These are phyloP conservation scores for Saturnispora gosingensis DNA, from an alignment of 805 yeast species.

Conservation along the genomic window DNA sequence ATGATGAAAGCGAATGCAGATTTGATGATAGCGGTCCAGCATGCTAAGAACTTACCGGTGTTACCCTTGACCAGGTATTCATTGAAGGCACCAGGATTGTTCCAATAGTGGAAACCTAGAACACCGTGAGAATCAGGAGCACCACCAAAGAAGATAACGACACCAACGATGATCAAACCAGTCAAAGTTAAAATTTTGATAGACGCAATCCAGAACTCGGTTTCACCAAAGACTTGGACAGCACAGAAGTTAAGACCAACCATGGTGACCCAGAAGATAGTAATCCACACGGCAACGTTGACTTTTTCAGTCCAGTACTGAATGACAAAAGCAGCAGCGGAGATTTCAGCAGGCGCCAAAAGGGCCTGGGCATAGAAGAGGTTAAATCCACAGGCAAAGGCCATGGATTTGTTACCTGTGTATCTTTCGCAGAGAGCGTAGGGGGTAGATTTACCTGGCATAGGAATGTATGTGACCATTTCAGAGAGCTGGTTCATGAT, in stretches of 20 bases:
- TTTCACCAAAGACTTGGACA: constrained; percentile 41
- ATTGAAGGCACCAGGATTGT: constrained; percentile 36
- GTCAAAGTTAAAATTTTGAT: constrained; percentile 57
- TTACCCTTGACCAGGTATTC: constrained; percentile 40
- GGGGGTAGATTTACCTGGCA: constrained; percentile 56
- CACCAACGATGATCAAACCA: constrained; percentile 49
- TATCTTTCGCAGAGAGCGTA: constrained; percentile 35
- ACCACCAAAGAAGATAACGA: constrained; percentile 57
- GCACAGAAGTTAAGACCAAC: constrained; percentile 42
- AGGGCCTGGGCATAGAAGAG: constrained; percentile 40
- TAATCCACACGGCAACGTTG: constrained; percentile 53
- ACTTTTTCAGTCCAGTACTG: constrained; percentile 49
- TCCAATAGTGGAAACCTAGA: constrained; percentile 38
- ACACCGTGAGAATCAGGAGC: constrained; percentile 39
- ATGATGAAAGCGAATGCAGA: constrained; percentile 57
- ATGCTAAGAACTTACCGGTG: constrained; percentile 55
- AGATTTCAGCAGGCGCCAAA: constrained; percentile 51
- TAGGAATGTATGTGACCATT: constrained; percentile 53
- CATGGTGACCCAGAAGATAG: constrained; percentile 41
- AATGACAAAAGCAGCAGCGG: constrained; percentile 55
- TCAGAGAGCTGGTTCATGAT: constrained; percentile 61
- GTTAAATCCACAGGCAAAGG: constrained; percentile 48
- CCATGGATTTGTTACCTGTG: constrained; percentile 43
- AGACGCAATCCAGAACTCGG: constrained; percentile 58
- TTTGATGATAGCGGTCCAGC: constrained; percentile 53